Conservation (phyloP, 257 asterid species). For the Craterostigma plantagineum region DNA sequence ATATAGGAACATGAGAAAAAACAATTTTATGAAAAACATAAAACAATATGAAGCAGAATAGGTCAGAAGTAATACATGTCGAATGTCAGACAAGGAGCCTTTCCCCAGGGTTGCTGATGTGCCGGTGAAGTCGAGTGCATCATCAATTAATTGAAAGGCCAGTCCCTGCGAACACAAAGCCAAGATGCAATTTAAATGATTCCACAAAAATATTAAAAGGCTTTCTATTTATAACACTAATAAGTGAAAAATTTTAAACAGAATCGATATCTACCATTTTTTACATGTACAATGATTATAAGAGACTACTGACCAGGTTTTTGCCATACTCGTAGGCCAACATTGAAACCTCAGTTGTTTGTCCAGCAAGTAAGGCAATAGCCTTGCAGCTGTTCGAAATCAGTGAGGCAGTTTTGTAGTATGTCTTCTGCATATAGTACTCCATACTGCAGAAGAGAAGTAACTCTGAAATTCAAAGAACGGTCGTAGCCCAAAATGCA, state of each 20-base stretch:
- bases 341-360: conserved; percentile 67
- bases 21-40: no score
- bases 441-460: conserved; percentile 68
- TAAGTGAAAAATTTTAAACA: no score
- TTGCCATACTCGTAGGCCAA: conserved; percentile 90
- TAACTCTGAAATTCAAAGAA: background rate
- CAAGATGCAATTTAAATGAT: no score
- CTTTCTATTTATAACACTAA: background rate
- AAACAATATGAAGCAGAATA: background rate
- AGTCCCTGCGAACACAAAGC: conserved; percentile 44
- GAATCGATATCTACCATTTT: no score
- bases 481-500: no score
- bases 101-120: conserved; percentile 84
- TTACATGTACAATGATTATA: background rate
- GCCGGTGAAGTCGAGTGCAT: conserved; percentile 88
- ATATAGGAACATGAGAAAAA: background rate
- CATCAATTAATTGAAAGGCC: conserved; percentile 89
- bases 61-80: conserved; percentile 41
- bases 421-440: conserved; percentile 92
- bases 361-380: conserved; percentile 86
- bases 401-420: conserved; percentile 87
- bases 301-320: conserved; percentile 49
- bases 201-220: background rate
- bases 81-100: conserved; percentile 92
- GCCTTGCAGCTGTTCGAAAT: conserved; percentile 94